Conservation (phyloP, 228 moss, liverwort and hornwort genomes). For the Sphagnum magellanicum region DNA sequence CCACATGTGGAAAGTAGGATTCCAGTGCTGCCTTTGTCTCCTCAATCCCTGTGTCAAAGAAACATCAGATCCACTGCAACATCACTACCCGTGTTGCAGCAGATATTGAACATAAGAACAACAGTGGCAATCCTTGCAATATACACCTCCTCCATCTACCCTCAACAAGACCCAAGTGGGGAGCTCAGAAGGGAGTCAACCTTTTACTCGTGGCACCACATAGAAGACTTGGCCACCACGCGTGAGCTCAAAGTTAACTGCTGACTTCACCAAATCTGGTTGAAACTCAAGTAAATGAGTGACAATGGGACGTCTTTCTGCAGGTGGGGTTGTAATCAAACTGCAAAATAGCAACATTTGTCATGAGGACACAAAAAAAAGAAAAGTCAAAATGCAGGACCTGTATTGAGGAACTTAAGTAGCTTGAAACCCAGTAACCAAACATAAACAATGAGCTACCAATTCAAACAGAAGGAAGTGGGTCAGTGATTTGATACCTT, state of each 20-base stretch:
- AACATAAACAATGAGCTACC: too few relatives aligned
- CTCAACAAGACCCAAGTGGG: not conserved
- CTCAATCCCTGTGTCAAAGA: slow-evolving; percentile 28
- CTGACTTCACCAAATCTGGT: slow-evolving; percentile 39
- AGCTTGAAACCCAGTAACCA: too few relatives aligned
- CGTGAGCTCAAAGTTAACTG: slow-evolving; percentile 72
- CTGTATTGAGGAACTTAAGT: too few relatives aligned
- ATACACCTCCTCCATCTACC: too few relatives aligned
- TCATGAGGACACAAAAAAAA: not conserved
- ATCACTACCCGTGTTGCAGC: not conserved
- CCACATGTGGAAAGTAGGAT: slow-evolving; percentile 50
- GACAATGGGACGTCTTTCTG: slow-evolving; percentile 81
- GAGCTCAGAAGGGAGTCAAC: slow-evolving; percentile 2
- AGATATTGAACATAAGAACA: not conserved
- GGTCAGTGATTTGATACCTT: slow-evolving; percentile 20
- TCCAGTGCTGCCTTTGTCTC: slow-evolving; percentile 45
- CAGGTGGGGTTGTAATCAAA: slow-evolving; percentile 75
- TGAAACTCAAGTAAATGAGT: slow-evolving; percentile 80
- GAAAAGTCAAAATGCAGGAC: not conserved
- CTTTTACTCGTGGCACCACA: slow-evolving; percentile 87
- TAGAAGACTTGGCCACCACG: slow-evolving; percentile 92
- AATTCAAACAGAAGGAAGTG: not conserved
- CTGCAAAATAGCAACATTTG: slow-evolving; percentile 12
- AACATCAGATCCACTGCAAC: too few relatives aligned
- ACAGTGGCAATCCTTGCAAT: too few relatives aligned